These are phyloP conservation scores for Scenedesmus sp. DNA, from an alignment of 163 green algal genomes.

Conservation along the genomic window DNA sequence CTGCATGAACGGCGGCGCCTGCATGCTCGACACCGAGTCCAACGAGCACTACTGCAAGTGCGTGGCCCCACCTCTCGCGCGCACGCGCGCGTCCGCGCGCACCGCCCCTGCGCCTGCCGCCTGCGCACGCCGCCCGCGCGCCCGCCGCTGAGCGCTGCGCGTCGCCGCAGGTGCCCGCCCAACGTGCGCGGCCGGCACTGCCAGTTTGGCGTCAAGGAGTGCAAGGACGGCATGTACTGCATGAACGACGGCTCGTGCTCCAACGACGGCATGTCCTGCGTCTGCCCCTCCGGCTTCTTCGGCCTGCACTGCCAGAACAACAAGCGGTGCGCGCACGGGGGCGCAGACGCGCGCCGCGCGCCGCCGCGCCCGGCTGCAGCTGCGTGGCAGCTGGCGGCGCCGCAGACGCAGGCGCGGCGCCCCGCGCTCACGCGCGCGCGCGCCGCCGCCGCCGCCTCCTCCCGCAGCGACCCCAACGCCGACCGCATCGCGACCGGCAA, in stretches of 20 bases:
- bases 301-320: conserved; percentile 50
- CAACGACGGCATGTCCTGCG: conserved; percentile 31
- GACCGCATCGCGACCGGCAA: conserved; percentile 22
- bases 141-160: too few relatives aligned
- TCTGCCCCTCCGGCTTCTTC: conserved; percentile 37
- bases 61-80: neutral
- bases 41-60: conserved; percentile 45
- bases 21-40: conserved; percentile 13
- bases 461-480: conserved; percentile 27
- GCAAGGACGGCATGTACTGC: conserved; percentile 49
- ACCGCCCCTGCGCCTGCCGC: too few relatives aligned
- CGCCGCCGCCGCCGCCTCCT: neutral
- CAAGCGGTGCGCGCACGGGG: neutral
- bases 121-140: too few relatives aligned
- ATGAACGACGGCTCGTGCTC: conserved; percentile 42
- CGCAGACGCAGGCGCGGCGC: too few relatives aligned
- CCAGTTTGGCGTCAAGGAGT: conserved; percentile 45
- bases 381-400: neutral
- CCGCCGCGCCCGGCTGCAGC: neutral
- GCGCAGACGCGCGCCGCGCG: too few relatives aligned
- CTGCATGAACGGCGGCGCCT: conserved; percentile 45
- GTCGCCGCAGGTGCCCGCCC: conserved; percentile 12
- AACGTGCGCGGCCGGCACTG: conserved; percentile 44
- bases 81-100: too few relatives aligned
- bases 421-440: too few relatives aligned